These are phyloP conservation scores for Cyphellophora europaea DNA, from an alignment of 2,329 filamentous ascomycete species.

Conservation along the genomic window DNA sequence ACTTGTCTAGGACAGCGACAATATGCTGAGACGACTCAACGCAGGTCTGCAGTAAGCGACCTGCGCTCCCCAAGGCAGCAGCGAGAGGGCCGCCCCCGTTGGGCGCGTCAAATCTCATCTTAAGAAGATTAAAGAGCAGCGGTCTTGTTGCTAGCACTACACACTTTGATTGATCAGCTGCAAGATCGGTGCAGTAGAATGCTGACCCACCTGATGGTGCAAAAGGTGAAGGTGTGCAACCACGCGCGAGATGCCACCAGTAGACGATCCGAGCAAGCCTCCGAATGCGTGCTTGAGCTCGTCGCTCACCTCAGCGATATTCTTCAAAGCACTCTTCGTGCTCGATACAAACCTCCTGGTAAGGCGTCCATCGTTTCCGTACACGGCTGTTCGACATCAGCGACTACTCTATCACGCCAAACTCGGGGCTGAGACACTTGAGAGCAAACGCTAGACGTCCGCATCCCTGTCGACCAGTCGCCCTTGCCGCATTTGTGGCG, in stretches of 20 bases:
- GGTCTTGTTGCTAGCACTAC: conserved; percentile 33
- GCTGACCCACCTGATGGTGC: conserved; percentile 29
- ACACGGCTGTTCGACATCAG: conserved; percentile 27
- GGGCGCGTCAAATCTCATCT: conserved; percentile 24
- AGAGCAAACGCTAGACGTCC: too few species aligned
- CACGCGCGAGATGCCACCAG: conserved; percentile 32
- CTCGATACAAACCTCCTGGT: conserved; percentile 27
- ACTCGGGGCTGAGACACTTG: not conserved
- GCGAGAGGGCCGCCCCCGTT: conserved; percentile 22
- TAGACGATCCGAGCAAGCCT: conserved; percentile 25
- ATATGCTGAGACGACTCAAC: conserved; percentile 36
- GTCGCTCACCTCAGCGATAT: conserved; percentile 29
- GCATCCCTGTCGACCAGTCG: too few species aligned
- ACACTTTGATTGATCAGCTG: conserved; percentile 20
- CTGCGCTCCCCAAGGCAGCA: conserved; percentile 28
- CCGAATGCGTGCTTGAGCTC: conserved; percentile 30
- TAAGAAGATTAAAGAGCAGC: conserved; percentile 34
- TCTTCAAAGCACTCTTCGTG: conserved; percentile 31
- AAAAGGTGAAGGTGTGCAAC: conserved; percentile 32
- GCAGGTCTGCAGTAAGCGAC: conserved; percentile 31
- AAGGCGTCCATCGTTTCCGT: conserved; percentile 29
- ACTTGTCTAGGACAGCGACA: conserved; percentile 31
- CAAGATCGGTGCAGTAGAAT: not conserved
- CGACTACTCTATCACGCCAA: conserved; percentile 2
- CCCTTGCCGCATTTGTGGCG: too few species aligned